A percentile compares a stretch with the other conserved stretches of the same genome.
phyloP scores from a whole-genome alignment of 192 early-diverging fungal species.

The Phycomyces nitens region DNA sequence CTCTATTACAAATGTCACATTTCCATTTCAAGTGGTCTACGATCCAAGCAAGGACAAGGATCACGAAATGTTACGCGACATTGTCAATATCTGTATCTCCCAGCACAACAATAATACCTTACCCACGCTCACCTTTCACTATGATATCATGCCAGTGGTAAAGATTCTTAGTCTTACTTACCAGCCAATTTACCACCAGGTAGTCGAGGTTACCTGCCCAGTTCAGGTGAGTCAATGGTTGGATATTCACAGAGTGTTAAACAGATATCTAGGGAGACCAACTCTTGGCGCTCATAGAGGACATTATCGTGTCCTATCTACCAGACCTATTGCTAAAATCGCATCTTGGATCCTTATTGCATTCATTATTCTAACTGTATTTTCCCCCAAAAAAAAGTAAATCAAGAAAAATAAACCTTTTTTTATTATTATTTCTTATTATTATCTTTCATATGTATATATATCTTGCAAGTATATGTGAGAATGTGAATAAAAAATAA shows the following conservation, averaged over 20 bases:
- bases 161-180: conserved; percentile 10
- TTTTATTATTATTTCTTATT: too few species aligned
- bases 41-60: conserved; percentile 29
- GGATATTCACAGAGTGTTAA: too few species aligned
- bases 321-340: background rate
- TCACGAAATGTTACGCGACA: conserved; percentile 39
- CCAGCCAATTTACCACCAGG: conserved; percentile 5
- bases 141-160: conserved; percentile 2
- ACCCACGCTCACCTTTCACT: conserved; percentile 8
- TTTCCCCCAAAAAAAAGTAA: too few species aligned
- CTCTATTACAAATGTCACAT: conserved; percentile 38
- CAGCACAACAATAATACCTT: background rate
- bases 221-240: background rate
- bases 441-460: too few species aligned
- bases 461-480: too few species aligned
- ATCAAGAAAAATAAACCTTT: too few species aligned
- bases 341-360: background rate
- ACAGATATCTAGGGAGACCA: background rate
- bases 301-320: background rate
- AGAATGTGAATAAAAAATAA: too few species aligned
- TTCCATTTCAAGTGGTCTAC: conserved; percentile 48
- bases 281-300: background rate
- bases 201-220: conserved; percentile 17
- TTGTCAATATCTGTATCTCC: conserved; percentile 13
- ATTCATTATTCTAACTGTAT: too few species aligned